Base-by-base conservation (phyloP, 1,284 basidiomycete species). In the Pyrrhoderma noxium region DNA sequence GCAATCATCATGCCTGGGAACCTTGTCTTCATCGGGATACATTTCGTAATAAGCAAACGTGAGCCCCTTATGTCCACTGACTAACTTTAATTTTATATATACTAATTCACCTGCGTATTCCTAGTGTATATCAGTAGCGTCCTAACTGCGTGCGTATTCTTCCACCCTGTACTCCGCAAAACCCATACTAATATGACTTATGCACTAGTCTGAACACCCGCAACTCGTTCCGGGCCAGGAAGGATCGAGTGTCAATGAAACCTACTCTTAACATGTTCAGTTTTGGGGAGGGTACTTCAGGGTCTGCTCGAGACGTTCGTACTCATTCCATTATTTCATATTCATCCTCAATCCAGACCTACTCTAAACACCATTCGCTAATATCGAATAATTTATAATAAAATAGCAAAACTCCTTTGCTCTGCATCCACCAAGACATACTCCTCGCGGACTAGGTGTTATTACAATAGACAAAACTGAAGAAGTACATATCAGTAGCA, bases 11-110 rank as follows among this genome's bases (percentile, higher is more conserved):
- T 54, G 53, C 53, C 53, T 22, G 49, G 53, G 35, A 54, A 54
- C 31, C 49, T 54, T 8, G 44, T 54, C n/a, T 54, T 54, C 31
- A 54, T 54, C 5, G 53, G 38, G 3, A 49, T 54, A 9, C 53
- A 54, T 18, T 54, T 54, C 38, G 45, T 54, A 9, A 54, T 54
- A 16, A 54, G 53, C 31, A 54, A 54, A 37, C 38, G 53, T 54
- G 9, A 7, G 16, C 31, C 16, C 7, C 14, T 13, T 36, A 23
- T 25, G 11, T 19, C n/a, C 35, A 19, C 13, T 16, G 22, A 19
- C 21, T 21, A 27, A 21, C 41, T 14, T 31, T n/a, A 23, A 19
- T 19, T 14, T 3, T 21, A n/a, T 16, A 35, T 35, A 43, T 19
- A 34, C 31, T 16, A 9, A 5, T 16, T 9, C 8, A 19, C 16